Evolutionary conservation across 208 protist genomes (phyloP).

Genomic region (Leishmania major): DNA sequence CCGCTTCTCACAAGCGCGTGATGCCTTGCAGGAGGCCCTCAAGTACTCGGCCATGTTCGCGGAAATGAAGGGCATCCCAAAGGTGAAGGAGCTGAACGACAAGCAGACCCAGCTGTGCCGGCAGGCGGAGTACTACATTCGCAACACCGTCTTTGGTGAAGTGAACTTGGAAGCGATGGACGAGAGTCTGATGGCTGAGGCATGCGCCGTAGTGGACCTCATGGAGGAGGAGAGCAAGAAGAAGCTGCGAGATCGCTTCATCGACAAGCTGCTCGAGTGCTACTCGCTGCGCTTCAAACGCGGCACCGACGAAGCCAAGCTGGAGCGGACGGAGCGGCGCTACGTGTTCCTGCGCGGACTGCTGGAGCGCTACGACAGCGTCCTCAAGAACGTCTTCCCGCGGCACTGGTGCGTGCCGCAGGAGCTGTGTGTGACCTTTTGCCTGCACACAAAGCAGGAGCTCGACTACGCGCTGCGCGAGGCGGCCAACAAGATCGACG

Average conservation of each 20-base stretch:
- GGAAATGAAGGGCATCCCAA: conserved; percentile 77
- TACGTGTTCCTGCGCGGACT: conserved; percentile 90
- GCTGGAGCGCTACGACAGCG: conserved; percentile 77
- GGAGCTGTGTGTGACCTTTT: conserved; percentile 92
- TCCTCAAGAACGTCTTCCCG: conserved; percentile 87
- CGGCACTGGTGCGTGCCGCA: conserved; percentile 91
- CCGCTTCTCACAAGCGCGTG: conserved; percentile 80
- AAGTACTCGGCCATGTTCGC: conserved; percentile 88
- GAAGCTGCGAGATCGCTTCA: conserved; percentile 87
- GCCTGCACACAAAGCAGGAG: conserved; percentile 89
- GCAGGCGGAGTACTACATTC: conserved; percentile 85
- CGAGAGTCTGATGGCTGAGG: conserved; percentile 80
- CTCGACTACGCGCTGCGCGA: conserved; percentile 78
- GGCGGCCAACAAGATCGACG: conserved; percentile 75
- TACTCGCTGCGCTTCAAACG: conserved; percentile 89
- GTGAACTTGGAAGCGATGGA: conserved; percentile 70
- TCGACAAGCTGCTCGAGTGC: conserved; percentile 79
- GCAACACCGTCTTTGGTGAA: conserved; percentile 82
- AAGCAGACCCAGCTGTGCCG: conserved; percentile 81
- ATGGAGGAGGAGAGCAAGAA: conserved; percentile 76
- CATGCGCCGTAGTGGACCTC: conserved; percentile 89
- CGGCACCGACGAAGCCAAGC: conserved; percentile 82
- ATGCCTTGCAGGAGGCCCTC: conserved; percentile 82
- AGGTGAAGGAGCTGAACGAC: conserved; percentile 89
- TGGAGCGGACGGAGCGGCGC: conserved; percentile 91